Conservation (phyloP, 1,284 basidiomycete species). For the Pseudozyma tsukubaensis region DNA sequence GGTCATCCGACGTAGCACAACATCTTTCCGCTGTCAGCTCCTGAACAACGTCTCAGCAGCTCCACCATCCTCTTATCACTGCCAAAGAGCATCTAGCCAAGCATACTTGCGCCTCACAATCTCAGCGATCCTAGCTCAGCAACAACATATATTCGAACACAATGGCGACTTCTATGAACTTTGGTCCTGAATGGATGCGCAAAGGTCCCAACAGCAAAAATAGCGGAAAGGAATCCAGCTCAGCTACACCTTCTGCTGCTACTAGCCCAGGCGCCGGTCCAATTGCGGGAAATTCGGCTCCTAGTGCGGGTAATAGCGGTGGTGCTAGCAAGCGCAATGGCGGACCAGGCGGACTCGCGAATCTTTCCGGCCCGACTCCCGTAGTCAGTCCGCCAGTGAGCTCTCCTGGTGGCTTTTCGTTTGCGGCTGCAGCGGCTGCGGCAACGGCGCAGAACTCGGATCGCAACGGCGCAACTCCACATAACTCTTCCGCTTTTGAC, state of each 20-base stretch:
- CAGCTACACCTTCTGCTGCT: slow-evolving; percentile 18
- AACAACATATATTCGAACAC: slow-evolving; percentile 6
- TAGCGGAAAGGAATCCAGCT: slow-evolving; percentile 34
- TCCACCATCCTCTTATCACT: slow-evolving; percentile 5
- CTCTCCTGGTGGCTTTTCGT: slow-evolving; percentile 60
- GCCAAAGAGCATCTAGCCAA: slow-evolving; percentile 1
- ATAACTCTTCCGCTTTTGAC: slow-evolving; percentile 17
- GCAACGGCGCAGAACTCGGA: slow-evolving; percentile 34
- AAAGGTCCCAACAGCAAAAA: slow-evolving; percentile 57
- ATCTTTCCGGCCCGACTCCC: slow-evolving; percentile 37
- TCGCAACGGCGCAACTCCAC: slow-evolving; percentile 21
- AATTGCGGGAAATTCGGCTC: slow-evolving; percentile 17
- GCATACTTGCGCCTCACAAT: no score
- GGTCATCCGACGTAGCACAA: no score
- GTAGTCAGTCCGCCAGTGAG: slow-evolving; percentile 42
- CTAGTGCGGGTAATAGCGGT: slow-evolving; percentile 10
- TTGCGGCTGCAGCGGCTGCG: slow-evolving; percentile 57
- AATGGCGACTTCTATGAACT: slow-evolving; percentile 65
- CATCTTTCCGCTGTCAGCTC: slow-evolving; percentile 7
- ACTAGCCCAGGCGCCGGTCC: slow-evolving; percentile 33
- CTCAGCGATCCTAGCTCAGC: no score
- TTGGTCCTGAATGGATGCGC: slow-evolving; percentile 67
- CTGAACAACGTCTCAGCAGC: slow-evolving; percentile 10
- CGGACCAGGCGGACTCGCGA: slow-evolving; percentile 33
- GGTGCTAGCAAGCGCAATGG: slow-evolving; percentile 41